Evolutionary conservation across 495 filamentous ascomycete species (phyloP), one percentile per base, ranked within the genome.

Genomic region (Aspergillus nanangensis): DNA sequence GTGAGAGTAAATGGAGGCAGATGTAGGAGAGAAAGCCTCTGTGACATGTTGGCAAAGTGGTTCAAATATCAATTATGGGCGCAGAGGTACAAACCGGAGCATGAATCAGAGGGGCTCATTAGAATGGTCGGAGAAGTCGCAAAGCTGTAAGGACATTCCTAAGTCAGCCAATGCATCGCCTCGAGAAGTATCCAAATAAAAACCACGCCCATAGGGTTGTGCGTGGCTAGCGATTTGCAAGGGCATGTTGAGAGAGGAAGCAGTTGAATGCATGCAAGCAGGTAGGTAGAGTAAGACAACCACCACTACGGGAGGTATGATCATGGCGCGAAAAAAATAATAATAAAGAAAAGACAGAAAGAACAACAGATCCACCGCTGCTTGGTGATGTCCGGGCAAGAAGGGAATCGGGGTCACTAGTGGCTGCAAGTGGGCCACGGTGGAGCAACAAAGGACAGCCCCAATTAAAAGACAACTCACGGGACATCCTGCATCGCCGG

Each of bases 391-490:
- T 57, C 61, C 56, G 57, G 63, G 59, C 58, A 44, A 56, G 61
- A 62, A 65, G 55, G 59, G 60, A 59, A 52, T 37, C 51, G 57
- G 57, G 61, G 47, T 55, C 58, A 65, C 62, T 61, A 72, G 64
- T 62, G 56, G 50, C 51, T 56, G 52, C 61, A 58, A 62, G 53
- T 47, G 56, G 52, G 50, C 57, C 45, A 48, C n/a, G 61, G 54
- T 63, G 58, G 58, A 63, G 62, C 47, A 64, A 29, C 56, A 55
- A 44, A 66, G 59, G 53, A 47, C 49, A 57, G 67, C 58, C 61
- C 49, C 41, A 45, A 69, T 66, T 62, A 40, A 65, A 71, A 71
- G 56, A 65, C 41, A 58, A 75, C 72, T 65, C 74, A 76, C 72
- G 67, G 60, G 55, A 71, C 59, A 61, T 72, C 69, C 44, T 74